Base-by-base conservation (phyloP, 1,284 basidiomycete species). In the Boletus subluridellus region DNA sequence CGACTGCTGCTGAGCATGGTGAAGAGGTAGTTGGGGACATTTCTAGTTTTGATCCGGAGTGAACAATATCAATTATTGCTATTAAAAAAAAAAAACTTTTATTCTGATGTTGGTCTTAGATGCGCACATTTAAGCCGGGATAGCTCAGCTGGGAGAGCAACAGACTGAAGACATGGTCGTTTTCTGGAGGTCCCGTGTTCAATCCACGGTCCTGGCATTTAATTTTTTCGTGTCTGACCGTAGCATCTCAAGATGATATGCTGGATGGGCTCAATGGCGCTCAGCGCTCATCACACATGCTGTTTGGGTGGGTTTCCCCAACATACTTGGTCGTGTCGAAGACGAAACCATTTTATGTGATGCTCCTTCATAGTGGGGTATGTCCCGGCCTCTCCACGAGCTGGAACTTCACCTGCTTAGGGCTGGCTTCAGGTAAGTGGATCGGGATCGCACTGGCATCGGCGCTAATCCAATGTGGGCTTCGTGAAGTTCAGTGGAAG, bases 141-240 rank as follows among this genome's bases (percentile, higher is more conserved):
- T 84, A 84, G 84, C 84, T 86, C 84, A 86, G 84, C 82, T 86
- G 84, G 85, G 84, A 86, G 85, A 86, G 84, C 85, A 86, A 82
- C 82, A 86, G 84, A 86, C 85, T 86, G 85, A 86, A 86, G 52
- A 21, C 28, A 24, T 39, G 37, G 30, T 35, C 24, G 30, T 35
- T 41, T 49, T 49, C 47, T 80, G 79, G 75, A 80, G 79, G 79
- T 80, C 79, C 75, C 79, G 80, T 80, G 78, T 80, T 80, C 79
- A 79, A 81, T 79, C 78, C 79, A 80, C 79, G 78, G 75, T 79
- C 75, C 76, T 80, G 77, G 77, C 78, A 79, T 70, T 63, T 15
- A 1, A 15, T 49, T 49, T 49, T 37, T 50, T 15, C 26, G 37
- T 50, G 49, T 26, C 10, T 50, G 15, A 26, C 4, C 8, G 7